Conservation (phyloP, 2,329 filamentous ascomycete species). For the Exophiala spinifera region DNA sequence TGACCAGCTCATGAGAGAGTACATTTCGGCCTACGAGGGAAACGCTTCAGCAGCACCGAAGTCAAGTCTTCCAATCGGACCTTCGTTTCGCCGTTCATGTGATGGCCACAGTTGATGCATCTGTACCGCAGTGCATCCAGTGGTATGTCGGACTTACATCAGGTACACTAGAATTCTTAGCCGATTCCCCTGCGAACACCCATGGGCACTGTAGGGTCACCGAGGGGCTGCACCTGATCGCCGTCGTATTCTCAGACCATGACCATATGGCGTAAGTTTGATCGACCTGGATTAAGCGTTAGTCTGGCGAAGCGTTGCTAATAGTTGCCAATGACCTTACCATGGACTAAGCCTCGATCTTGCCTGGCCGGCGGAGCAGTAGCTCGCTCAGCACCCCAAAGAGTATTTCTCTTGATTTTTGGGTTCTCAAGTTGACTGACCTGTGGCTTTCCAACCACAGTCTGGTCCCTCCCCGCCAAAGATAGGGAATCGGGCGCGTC, state of each 20-base stretch:
- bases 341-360: conserved; percentile 27
- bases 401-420: conserved; percentile 2
- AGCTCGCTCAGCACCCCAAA: conserved; percentile 20
- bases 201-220: neutral
- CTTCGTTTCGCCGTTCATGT: neutral
- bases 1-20: conserved; percentile 16
- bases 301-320: conserved; percentile 4
- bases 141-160: conserved; percentile 15
- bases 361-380: conserved; percentile 27
- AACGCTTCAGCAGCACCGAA: neutral
- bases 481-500: conserved; percentile 21
- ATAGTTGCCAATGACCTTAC: conserved; percentile 18
- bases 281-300: conserved; percentile 21
- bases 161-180: neutral
- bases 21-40: neutral
- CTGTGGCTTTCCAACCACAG: conserved; percentile 8
- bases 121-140: neutral
- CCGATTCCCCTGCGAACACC: neutral
- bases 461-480: conserved; percentile 1
- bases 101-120: neutral
- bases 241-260: conserved; percentile 21
- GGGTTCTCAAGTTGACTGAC: conserved; percentile 10
- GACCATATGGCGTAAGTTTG: conserved; percentile 28
- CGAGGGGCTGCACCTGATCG: conserved; percentile 9
- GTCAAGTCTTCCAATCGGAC: no score